Evolutionary conservation across 208 protist species (phyloP).

Genomic region (Strigomonas culicis): DNA sequence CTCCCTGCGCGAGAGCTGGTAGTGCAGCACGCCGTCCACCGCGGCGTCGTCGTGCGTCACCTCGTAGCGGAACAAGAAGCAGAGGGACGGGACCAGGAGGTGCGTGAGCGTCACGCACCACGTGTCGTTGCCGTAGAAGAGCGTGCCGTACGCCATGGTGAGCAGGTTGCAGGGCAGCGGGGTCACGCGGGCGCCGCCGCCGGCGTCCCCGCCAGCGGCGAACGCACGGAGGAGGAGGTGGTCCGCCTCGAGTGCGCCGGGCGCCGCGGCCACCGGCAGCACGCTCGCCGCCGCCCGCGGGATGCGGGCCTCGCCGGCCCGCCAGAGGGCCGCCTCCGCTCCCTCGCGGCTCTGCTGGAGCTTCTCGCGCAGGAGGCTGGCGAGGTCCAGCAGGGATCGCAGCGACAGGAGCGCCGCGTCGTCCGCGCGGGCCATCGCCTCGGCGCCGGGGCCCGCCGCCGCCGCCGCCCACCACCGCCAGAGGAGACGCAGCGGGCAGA

Average conservation of each 20-base stretch:
- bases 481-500: conserved; percentile 28
- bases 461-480: conserved; percentile 31
- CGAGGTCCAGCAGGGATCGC: conserved; percentile 11
- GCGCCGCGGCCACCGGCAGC: background rate
- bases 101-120: background rate
- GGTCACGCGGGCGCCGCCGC: background rate
- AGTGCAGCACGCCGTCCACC: no score
- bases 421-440: background rate
- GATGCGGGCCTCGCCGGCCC: no score
- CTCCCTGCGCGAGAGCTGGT: conserved; percentile 21
- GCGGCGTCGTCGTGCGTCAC: no score
- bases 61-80: conserved; percentile 3
- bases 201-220: background rate
- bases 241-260: background rate
- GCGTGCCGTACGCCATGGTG: background rate
- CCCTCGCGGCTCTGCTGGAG: no score
- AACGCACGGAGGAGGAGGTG: background rate
- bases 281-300: no score
- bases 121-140: background rate
- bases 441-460: background rate
- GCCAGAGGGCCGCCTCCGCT: no score
- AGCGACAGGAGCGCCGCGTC: conserved; percentile 4
- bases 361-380: background rate
- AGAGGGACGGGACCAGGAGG: background rate
- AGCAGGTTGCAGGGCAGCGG: background rate